Base-by-base conservation (phyloP, 2,329 filamentous ascomycete genomes). In the Westerdykella ornata region DNA sequence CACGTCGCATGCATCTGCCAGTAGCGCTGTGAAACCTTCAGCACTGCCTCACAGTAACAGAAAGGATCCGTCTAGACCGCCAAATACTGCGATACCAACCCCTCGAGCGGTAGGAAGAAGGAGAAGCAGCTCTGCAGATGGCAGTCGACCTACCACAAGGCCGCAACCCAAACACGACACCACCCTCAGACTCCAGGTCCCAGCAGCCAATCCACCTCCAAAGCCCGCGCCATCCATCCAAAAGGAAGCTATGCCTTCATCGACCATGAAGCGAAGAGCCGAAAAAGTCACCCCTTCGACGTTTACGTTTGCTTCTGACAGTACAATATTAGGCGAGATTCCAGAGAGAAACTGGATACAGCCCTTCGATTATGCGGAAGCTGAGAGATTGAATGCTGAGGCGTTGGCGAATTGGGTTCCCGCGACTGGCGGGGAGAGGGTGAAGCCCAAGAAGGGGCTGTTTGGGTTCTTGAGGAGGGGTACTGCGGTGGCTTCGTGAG, bases 321-420 rank as follows among this genome's bases (percentile, higher is more conserved):
- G 68, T 51, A 73, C 71, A 3, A 71, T 72, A 52, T 56, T 73
- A 7, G 71, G 71, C 33, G 71, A 73, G 48, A 72, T 73, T 5
- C 70, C 71, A 4, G 54, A 70, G 53, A 60, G 65, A 29, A 62
- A 65, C 35, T 72, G 71, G 71, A 57, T 60, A 1, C 57, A 45
- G 40, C 68, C 69, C 5, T 72, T 59, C 41, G 66, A 73, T 40
- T 68, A 64, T 35, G 66, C 67, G 26, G 63, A 60, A 26, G 68
- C 68, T 39, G 67, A 65, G 34, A 52, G 64, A 16, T 47, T 66
- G 49, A 72, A 73, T 41, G 50, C 51, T 4, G 63, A 70, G 45
- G 68, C 67, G n/a, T 38, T 48, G 36, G 44, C 33, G 28, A 56
- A 52, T 39, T 57, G 61, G 15, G 57, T 22, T 40, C 26, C 22